phyloP scores from a whole-genome alignment of 176 grass and related monocot species.

The Carex parvula region DNA sequence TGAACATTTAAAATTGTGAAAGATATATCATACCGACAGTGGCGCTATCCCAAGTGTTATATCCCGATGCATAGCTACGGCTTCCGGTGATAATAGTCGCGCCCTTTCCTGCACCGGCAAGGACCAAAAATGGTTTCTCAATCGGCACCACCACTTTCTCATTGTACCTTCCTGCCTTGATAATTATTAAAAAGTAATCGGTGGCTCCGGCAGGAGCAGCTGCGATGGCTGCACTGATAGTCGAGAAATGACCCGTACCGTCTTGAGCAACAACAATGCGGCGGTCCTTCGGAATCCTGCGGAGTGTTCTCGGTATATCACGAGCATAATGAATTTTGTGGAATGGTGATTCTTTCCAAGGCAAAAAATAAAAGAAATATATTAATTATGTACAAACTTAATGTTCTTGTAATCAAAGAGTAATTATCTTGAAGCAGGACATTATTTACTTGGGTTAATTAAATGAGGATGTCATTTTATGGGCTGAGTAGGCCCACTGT shows the following conservation, averaged over 20 bases:
- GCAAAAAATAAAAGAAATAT: not conserved
- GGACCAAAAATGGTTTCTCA: slow-evolving; percentile 39
- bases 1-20: not conserved
- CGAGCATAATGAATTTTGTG: not conserved
- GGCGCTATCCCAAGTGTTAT: slow-evolving; percentile 63
- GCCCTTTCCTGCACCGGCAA: slow-evolving; percentile 45
- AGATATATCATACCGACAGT: slow-evolving; percentile 40
- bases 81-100: slow-evolving; percentile 44
- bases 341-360: not conserved
- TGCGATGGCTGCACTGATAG: slow-evolving; percentile 48
- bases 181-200: slow-evolving; percentile 44
- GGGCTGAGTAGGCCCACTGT: not conserved
- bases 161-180: slow-evolving; percentile 61
- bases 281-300: not conserved
- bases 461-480: not conserved
- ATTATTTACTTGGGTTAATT: not conserved
- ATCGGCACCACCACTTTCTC: slow-evolving; percentile 52
- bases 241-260: slow-evolving; percentile 55
- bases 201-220: slow-evolving; percentile 39
- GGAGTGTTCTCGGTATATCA: not conserved
- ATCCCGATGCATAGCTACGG: slow-evolving; percentile 34
- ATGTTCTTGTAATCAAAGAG: not conserved
- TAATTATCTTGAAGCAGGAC: not conserved
- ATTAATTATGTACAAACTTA: not conserved
- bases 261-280: slow-evolving; percentile 55